Evolutionary conservation across 2,329 filamentous ascomycete species (phyloP), one percentile per base, ranked within the genome.

Genomic region (Fusarium euwallaceae): DNA sequence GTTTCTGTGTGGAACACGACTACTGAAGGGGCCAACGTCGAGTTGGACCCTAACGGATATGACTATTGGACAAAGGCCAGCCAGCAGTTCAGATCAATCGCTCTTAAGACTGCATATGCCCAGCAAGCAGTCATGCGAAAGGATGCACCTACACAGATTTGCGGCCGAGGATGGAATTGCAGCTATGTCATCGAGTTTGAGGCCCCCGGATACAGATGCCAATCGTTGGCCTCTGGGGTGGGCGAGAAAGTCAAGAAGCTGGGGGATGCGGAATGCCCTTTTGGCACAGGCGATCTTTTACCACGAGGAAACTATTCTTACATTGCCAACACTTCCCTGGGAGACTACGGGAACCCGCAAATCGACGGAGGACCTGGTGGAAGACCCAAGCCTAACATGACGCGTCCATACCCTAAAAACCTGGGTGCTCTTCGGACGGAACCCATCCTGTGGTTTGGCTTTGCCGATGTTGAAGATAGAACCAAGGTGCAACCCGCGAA

Each of bases 371-470:
- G 58, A 4, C 1, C 11, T 7, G 74, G 60, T 1, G 77, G 77
- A 17, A 61, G 55, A 41, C 77, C 77, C 0, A 68, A 66, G 16
- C 1, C 27, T 17, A n/a, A 4, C 48, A 55, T 58, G 39, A 53
- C 61, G 8, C 66, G 56, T 0, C 77, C 77, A 4, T 79, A 72
- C 64, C 77, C 77, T 2, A 69, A 60, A 10, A 75, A 77, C 22
- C 43, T 79, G 11, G 77, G 72, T 2, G 74, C 61, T 14, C 78
- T 79, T 37, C 68, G 73, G 17, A 76, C 74, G 4, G 77, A 79
- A 20, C 77, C 77, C 7, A 66, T 79, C 20, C 34, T 79, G 4
- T 79, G 77, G 77, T 70, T 79, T 59, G 77, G 77, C 43, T 79
- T 76, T 41, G 69, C 74, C 39, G 69, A 72, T 10, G 77, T 79